Evolutionary conservation across 257 asterid genomes (phyloP), one percentile per base, ranked within the genome.

Genomic region (Ilex asprella): DNA sequence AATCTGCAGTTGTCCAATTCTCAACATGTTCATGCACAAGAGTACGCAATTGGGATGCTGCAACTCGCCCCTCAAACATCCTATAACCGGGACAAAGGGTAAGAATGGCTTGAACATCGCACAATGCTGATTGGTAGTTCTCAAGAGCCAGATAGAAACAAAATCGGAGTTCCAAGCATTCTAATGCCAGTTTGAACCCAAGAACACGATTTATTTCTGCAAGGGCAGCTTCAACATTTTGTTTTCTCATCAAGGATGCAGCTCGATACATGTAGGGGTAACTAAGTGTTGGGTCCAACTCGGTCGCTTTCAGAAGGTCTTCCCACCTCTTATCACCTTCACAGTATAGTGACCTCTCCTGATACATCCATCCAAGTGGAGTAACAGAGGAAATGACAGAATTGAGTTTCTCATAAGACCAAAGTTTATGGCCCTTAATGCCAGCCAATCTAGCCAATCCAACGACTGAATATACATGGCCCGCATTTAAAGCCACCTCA

Each of bases 241-340:
- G 88, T 54, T 86, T 89, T 71, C 89, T 87, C 99, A 93, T 93
- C 76, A 89, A 77, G 32, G 89, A 76, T 61, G 99, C 94, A 51
- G 99, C 96, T 73, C 99, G 82, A 74, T 79, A 87, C 97, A 90
- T 93, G 76, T 93, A 93, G 32, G 99, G 99, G 71, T 85, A 90
- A 3, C 96, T 84, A 76, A 93, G 73, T n/a, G 97, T 93, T 2
- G 99, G 99, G 76, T 93, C 95, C 64, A 93, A 74, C 68, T 87
- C 91, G 1, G 93, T 93, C 3, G 96, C 97, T 71, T 73, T 82
- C 46, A 79, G 89, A 16, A 93, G 97, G 30, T 93, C 99, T 61
- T 67, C 87, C 71, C 61, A 63, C 68, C 62, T 73, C 62, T 61
- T 62, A 31, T 85, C 86, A 16, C 72, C 95, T 50, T 85, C 92